Evolutionary conservation across 2,329 filamentous ascomycete species (phyloP), one percentile per base, ranked within the genome.

Genomic region (Mycosphaerelloides madeirae): DNA sequence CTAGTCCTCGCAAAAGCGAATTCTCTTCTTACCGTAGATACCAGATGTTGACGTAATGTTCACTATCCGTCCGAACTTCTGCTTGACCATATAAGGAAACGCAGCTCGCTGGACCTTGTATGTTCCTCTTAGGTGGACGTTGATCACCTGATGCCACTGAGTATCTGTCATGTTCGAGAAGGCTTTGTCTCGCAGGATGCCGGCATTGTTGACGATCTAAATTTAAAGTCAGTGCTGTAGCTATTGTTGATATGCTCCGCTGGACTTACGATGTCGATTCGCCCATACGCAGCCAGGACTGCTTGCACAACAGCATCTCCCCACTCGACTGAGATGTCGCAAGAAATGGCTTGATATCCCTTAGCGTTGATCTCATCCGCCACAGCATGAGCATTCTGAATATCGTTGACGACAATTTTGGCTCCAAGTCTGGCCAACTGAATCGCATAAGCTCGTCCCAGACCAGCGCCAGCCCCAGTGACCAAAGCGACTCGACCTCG

Each of bases 151-250:
- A 60, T 96, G 83, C 89, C 91, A 98, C 62, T 89, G 79, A 62
- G 81, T 84, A 65, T 98, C 93, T 49, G 90, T 87, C 91, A 98
- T 96, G 76, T 97, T 97, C 68, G 78, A 78, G 68, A 98, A 98
- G 31, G 93, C 90, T 81, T 96, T 97, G 76, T 98, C 93, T 37
- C 93, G 84, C 42, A 98, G 81, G 59, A 98, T 98, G 63, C 93
- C 93, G 41, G 93, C 93, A 63, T 98, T 98, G 81, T 98, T 98
- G 75, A 98, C 79, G 53, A 98, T n/a, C n/a, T n/a, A n/a, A n/a
- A n/a, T n/a, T n/a, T n/a, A n/a, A n/a, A n/a, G n/a, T n/a, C n/a
- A n/a, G n/a, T n/a, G n/a, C n/a, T n/a, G n/a, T n/a, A n/a, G n/a
- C n/a, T n/a, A n/a, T n/a, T n/a, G n/a, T n/a, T n/a, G n/a, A n/a